Evolutionary conservation across 441 rosid species (phyloP).

Genomic region (Arabidopsis hybrid): DNA sequence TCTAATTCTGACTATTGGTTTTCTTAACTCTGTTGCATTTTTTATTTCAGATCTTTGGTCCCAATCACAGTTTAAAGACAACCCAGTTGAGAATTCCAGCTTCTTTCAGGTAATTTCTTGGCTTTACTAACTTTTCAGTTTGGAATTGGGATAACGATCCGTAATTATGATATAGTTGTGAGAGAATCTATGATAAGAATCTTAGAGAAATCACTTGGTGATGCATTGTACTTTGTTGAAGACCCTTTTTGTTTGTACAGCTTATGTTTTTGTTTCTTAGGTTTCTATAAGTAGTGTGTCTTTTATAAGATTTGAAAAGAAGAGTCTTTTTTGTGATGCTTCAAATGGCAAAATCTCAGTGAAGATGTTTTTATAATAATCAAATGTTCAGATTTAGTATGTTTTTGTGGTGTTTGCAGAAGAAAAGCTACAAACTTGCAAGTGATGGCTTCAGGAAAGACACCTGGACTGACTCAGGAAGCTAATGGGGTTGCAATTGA

Average conservation of each 20-base stretch:
- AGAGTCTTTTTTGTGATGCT: conserved; percentile 14
- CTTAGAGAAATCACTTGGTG: neutral
- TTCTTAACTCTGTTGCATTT: conserved; percentile 21
- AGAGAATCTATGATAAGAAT: neutral
- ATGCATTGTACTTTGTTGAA: conserved; percentile 16
- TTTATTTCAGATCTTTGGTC: conserved; percentile 34
- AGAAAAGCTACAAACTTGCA: conserved; percentile 36
- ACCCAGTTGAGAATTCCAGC: conserved; percentile 36
- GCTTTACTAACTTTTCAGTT: conserved; percentile 1
- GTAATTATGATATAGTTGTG: neutral
- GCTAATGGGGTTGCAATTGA: conserved; percentile 29
- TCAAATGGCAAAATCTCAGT: neutral
- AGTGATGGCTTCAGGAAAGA: conserved; percentile 42
- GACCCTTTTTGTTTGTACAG: neutral
- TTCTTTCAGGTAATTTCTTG: conserved; percentile 40
- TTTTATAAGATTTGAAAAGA: neutral
- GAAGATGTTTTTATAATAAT: conserved; percentile 14
- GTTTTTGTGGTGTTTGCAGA: conserved; percentile 24
- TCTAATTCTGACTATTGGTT: neutral
- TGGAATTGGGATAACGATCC: neutral
- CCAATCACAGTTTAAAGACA: conserved; percentile 22
- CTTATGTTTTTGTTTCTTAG: neutral
- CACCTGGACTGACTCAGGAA: conserved; percentile 43
- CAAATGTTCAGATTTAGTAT: neutral
- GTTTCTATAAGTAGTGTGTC: neutral